Conservation (phyloP, 495 filamentous ascomycete genomes). For the Aspergillus asperescens region DNA sequence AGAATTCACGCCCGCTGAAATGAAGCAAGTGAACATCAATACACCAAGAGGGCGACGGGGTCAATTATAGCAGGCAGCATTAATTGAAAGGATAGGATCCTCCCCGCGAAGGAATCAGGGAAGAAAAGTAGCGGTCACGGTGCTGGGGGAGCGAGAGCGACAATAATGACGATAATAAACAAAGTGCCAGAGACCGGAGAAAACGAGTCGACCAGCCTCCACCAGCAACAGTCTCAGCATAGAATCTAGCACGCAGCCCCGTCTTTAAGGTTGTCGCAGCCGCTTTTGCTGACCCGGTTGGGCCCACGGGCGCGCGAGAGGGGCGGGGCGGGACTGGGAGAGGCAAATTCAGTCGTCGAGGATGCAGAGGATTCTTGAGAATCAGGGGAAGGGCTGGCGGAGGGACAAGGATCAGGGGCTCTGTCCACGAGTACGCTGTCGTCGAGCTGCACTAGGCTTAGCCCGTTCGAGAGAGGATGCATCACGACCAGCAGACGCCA, state of each 20-base stretch:
- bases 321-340: conserved; percentile 21
- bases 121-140: conserved; percentile 22
- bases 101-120: conserved; percentile 10
- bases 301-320: conserved; percentile 24
- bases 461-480: too few species aligned
- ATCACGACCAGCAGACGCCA: too few species aligned
- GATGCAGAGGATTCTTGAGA: background rate
- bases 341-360: background rate
- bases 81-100: conserved; percentile 1
- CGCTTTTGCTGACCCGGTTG: conserved; percentile 26
- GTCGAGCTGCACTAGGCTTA: too few species aligned
- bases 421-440: too few species aligned
- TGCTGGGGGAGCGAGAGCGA: background rate
- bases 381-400: conserved; percentile 12
- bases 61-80: conserved; percentile 2
- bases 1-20: conserved; percentile 7
- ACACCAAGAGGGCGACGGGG: conserved; percentile 2
- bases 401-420: background rate
- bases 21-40: background rate
- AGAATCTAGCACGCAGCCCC: conserved; percentile 6
- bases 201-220: conserved; percentile 1
- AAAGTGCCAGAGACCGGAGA: conserved; percentile 4
- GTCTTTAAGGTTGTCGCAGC: conserved; percentile 29
- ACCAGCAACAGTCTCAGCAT: background rate
- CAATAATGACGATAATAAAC: conserved; percentile 1